Percentiles rank a stretch among this genome's conserved stretches.
These are phyloP conservation scores for Phytomonas sp. DNA, from an alignment of 208 protist species.

Conservation along the genomic window DNA sequence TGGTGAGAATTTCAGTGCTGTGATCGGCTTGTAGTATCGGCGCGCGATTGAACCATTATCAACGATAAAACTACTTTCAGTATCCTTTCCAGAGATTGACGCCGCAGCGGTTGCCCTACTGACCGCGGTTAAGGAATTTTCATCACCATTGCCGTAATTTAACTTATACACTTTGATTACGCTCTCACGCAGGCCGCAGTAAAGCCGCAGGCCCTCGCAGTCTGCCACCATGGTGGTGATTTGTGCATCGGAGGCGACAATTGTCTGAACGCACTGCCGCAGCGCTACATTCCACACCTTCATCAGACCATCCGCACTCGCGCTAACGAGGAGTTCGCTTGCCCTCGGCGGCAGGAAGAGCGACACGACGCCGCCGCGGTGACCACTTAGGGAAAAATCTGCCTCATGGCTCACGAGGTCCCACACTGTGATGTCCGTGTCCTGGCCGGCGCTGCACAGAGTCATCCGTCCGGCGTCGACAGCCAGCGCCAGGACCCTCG, in stretches of 20 bases:
- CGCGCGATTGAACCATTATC: constrained; percentile 71
- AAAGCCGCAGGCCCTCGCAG: constrained; percentile 45
- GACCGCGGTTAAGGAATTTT: constrained; percentile 2
- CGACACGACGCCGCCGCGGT: constrained; percentile 72
- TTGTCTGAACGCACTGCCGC: constrained; percentile 81
- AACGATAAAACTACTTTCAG: constrained; percentile 14
- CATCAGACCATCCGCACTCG: constrained; percentile 73
- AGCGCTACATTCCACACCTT: constrained; percentile 83
- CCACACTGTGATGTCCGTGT: constrained; percentile 98
- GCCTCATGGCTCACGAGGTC: constrained; percentile 87
- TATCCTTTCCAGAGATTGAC: constrained; percentile 4
- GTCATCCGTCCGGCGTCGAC: constrained; percentile 34
- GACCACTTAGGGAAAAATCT: constrained; percentile 73
- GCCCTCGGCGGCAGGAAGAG: constrained; percentile 44
- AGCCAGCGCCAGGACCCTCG: constrained; percentile 80
- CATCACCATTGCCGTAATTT: not conserved
- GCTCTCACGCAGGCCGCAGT: constrained; percentile 83
- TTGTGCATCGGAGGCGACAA: constrained; percentile 78
- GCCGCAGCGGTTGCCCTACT: constrained; percentile 1
- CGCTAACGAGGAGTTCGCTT: constrained; percentile 49
- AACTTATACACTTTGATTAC: constrained; percentile 78
- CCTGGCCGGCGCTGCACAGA: constrained; percentile 88
- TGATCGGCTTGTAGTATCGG: constrained; percentile 78
- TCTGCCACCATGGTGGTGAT: constrained; percentile 65
- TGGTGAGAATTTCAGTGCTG: constrained; percentile 50